A percentile compares a stretch with the other conserved stretches of the same genome.
These are phyloP conservation scores for Spiromastix sp. DNA, from an alignment of 2,329 filamentous ascomycete genomes.

Conservation along the genomic window DNA sequence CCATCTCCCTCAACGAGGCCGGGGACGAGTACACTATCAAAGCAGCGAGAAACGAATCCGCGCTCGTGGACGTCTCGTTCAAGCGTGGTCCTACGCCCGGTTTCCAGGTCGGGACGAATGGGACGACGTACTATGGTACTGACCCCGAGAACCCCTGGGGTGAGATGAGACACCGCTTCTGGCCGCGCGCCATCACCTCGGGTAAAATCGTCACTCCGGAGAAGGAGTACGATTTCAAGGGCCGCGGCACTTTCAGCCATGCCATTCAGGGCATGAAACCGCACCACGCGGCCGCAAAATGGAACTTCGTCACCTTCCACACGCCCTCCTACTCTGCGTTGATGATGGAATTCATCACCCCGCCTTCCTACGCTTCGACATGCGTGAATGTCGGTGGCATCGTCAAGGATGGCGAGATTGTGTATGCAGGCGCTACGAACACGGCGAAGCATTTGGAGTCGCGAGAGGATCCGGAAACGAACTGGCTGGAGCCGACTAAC, in stretches of 20 bases:
- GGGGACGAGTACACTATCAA: constrained; percentile 79
- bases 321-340: constrained; percentile 75
- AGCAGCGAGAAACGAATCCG: constrained; percentile 69
- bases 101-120: constrained; percentile 75
- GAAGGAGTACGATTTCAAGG: constrained; percentile 71
- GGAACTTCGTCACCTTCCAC: constrained; percentile 93
- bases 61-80: constrained; percentile 78
- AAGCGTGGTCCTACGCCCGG: constrained; percentile 65
- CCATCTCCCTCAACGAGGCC: constrained; percentile 76
- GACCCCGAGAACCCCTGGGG: constrained; percentile 84
- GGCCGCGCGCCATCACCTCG: constrained; percentile 74
- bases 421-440: constrained; percentile 59
- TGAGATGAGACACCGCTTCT: constrained; percentile 83
- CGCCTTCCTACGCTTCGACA: constrained; percentile 81
- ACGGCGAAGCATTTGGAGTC: constrained; percentile 58
- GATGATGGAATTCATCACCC: constrained; percentile 94
- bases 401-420: constrained; percentile 67
- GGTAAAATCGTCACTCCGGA: constrained; percentile 77
- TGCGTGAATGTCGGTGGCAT: constrained; percentile 74
- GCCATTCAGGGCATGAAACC: constrained; percentile 98
- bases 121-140: constrained; percentile 75
- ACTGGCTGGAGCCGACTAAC: constrained; percentile 78
- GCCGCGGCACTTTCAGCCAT: constrained; percentile 68
- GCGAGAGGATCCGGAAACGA: constrained; percentile 63
- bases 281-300: constrained; percentile 73